phyloP scores from a whole-genome alignment of 225 moss, liverwort and hornwort genomes.

The Pseudoscleropodium purum region DNA sequence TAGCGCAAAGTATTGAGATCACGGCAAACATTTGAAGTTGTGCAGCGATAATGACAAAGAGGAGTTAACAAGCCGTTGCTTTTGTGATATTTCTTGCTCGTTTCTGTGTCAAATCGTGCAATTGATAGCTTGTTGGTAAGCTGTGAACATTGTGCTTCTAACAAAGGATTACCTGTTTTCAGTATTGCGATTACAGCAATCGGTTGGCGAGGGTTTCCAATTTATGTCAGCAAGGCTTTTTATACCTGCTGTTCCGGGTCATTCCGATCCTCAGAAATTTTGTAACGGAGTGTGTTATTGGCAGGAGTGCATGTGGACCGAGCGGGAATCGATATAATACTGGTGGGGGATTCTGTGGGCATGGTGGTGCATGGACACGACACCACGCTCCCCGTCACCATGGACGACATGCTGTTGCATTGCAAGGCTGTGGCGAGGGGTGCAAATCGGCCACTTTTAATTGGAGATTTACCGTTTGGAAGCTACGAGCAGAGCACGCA shows the following conservation, averaged over 20 bases:
- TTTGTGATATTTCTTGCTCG: neutral
- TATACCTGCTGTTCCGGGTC: neutral
- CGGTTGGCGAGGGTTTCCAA: neutral
- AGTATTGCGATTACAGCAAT: neutral
- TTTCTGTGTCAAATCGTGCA: neutral
- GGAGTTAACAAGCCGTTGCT: neutral
- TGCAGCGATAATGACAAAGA: neutral
- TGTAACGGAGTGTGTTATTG: neutral
- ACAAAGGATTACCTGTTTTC: neutral
- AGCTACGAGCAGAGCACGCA: slow-evolving; percentile 86
- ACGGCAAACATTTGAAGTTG: neutral
- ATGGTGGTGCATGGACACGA: slow-evolving; percentile 99
- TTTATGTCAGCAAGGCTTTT: neutral
- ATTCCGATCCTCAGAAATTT: neutral
- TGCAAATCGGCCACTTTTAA: slow-evolving; percentile 68
- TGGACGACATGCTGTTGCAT: slow-evolving; percentile 92
- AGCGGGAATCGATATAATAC: slow-evolving; percentile 79
- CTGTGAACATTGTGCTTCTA: neutral
- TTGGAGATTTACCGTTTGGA: slow-evolving; percentile 94
- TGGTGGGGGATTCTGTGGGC: slow-evolving; percentile 92
- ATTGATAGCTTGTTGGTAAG: neutral
- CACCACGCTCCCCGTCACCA: slow-evolving; percentile 83
- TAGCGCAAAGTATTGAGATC: too few species aligned
- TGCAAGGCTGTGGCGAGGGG: slow-evolving; percentile 87
- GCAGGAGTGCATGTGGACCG: slow-evolving; percentile 85